Base-by-base conservation (phyloP, 768 basidiomycete genomes). In the Gymnopilus dilepis region DNA sequence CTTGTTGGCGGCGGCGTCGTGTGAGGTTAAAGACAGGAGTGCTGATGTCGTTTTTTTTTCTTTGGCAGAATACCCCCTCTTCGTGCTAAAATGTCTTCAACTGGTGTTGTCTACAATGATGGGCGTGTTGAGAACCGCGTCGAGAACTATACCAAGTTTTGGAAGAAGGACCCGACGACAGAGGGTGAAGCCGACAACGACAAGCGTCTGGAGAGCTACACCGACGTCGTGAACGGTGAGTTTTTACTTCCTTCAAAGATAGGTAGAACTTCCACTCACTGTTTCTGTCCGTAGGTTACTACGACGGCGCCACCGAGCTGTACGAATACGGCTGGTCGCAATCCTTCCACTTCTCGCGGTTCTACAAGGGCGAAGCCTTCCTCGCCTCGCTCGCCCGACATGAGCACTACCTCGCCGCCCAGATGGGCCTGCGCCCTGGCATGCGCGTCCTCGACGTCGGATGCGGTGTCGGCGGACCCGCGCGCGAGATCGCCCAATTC, bases 361-460 rank as follows among this genome's bases (percentile, higher is more conserved):
- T 97, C 83, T 95, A 91, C 86, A 91, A 90, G 76, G 97, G 96
- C 64, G 91, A 94, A 73, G 84, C 83, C 0, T 91, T 91, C 74
- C 73, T 81, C 22, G 86, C 87, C 19, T 87, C 89, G 6, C 77
- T 94, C 55, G 95, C 97, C 26, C 90, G 97, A 41, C 97, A 99
- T 70, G 97, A 99, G 78, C 97, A 99, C 79, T 99, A 96, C 79
- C 92, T 99, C 65, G 89, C 95, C 4, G 80, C 90, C 8, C 85
- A 93, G 71, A 95, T 98, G 90, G 73, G 76, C 48, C 80, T 99
- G 62, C 86, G 86, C 54, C 86, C 95, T 0, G 94, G 95, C 42
- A 97, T 97, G 95, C 87, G 90, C 33, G 96, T 99, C 41, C 89
- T 99, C 62, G 97, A 99, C 72, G 96, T 99, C 61, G 97, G 97